phyloP scores from a whole-genome alignment of 2,329 filamentous ascomycete species.

The Ceratocystis eucalypticola region DNA sequence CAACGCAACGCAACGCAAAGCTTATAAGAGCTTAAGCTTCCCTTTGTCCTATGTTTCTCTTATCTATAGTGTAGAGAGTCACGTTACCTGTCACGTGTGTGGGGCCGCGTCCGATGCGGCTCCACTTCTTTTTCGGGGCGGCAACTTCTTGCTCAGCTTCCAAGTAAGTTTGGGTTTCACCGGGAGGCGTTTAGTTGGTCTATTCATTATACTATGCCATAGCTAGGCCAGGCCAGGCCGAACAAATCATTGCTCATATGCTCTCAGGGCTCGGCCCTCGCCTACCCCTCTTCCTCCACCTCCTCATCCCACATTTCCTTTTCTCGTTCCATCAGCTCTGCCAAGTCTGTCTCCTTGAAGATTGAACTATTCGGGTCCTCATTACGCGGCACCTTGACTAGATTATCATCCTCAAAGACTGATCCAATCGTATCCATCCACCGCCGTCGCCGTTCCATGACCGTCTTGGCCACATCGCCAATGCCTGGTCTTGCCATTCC shows the following conservation, averaged over 20 bases:
- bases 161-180: too few species aligned
- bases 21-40: background rate
- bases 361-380: conserved; percentile 54
- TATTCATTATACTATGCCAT: background rate
- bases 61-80: background rate
- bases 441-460: conserved; percentile 80
- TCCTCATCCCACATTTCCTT: conserved; percentile 72
- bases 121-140: background rate
- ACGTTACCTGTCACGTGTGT: background rate
- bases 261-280: background rate
- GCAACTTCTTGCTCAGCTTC: background rate
- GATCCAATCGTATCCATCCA: conserved; percentile 88
- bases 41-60: background rate
- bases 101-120: background rate
- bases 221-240: background rate
- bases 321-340: conserved; percentile 58
- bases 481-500: conserved; percentile 64
- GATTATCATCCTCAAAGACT: conserved; percentile 73
- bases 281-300: conserved; percentile 44
- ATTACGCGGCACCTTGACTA: conserved; percentile 54
- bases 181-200: too few species aligned
- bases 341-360: conserved; percentile 62
- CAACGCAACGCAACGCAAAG: background rate
- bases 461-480: conserved; percentile 74
- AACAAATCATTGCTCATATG: background rate